Evolutionary conservation across 768 basidiomycete species (phyloP).

Genomic region (Boletales sp.): DNA sequence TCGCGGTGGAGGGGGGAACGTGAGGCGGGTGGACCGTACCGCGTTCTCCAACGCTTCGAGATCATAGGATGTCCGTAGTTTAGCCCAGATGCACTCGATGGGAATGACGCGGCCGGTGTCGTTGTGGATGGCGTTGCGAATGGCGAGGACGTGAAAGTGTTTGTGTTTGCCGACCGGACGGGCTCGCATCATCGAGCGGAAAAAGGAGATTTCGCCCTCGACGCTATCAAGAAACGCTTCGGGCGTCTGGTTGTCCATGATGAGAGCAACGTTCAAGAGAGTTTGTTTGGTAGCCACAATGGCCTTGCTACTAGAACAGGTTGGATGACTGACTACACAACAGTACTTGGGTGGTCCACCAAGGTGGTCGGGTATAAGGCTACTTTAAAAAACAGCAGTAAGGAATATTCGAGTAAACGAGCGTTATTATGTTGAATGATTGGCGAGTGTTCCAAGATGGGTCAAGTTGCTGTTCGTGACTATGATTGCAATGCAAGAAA

Average conservation of each 20-base stretch:
- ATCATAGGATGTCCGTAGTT: slow-evolving; percentile 68
- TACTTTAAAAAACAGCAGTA: slow-evolving; percentile 27
- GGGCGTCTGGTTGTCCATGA: slow-evolving; percentile 29
- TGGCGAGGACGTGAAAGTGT: slow-evolving; percentile 76
- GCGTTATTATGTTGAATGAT: slow-evolving; percentile 7
- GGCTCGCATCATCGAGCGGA: slow-evolving; percentile 75
- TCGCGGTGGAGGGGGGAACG: background rate
- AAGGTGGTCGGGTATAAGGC: slow-evolving; percentile 23
- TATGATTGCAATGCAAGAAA: slow-evolving; percentile 24
- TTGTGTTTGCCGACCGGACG: slow-evolving; percentile 82
- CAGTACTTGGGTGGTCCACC: slow-evolving; percentile 6
- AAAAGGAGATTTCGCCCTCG: slow-evolving; percentile 83
- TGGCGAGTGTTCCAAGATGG: slow-evolving; percentile 17
- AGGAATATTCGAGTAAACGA: slow-evolving; percentile 23
- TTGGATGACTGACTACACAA: slow-evolving; percentile 18
- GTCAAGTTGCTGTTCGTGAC: slow-evolving; percentile 14
- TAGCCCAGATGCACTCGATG: slow-evolving; percentile 69
- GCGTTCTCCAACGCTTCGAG: slow-evolving; percentile 71
- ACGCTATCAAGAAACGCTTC: slow-evolving; percentile 60
- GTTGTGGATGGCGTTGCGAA: slow-evolving; percentile 66
- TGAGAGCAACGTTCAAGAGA: background rate
- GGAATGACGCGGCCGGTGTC: slow-evolving; percentile 63
- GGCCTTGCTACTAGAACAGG: slow-evolving; percentile 13
- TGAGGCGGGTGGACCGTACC: slow-evolving; percentile 24
- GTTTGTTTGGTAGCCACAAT: too few species aligned